Conservation (phyloP, 805 yeast species). For the Schizosaccharomyces cryophilus region DNA sequence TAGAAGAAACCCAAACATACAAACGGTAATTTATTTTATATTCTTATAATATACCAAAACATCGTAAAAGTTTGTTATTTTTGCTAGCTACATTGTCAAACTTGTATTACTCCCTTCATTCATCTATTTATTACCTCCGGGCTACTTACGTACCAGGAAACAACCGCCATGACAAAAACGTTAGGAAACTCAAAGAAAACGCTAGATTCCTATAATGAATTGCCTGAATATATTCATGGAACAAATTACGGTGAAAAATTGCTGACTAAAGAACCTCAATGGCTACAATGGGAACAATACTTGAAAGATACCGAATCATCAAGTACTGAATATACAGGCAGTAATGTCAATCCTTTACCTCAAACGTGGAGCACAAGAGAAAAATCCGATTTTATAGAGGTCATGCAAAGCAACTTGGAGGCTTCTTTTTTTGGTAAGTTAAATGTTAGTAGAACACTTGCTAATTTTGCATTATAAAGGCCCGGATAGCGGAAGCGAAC, state of each 20-base stretch:
- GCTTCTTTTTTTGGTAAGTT: neutral
- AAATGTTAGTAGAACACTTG: neutral
- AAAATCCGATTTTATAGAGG: conserved; percentile 1
- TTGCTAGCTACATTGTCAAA: no score
- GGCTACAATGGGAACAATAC: neutral
- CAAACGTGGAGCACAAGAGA: neutral
- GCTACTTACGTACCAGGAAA: no score
- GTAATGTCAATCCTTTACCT: neutral
- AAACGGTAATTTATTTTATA: no score
- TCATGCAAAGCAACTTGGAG: neutral
- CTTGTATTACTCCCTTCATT: no score
- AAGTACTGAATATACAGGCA: neutral
- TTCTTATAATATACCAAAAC: no score
- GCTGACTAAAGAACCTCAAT: neutral
- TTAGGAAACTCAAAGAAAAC: neutral
- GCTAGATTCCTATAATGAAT: neutral
- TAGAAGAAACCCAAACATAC: no score
- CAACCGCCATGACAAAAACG: neutral
- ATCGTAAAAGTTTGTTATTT: no score
- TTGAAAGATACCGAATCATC: neutral
- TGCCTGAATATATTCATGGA: neutral
- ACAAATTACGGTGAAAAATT: neutral
- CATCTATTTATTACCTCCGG: no score
- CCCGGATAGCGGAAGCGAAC: conserved; percentile 3
- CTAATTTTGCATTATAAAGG: neutral